These are phyloP conservation scores for Magnaporthales sp. DNA, from an alignment of 2,329 filamentous ascomycete species.

Conservation along the genomic window DNA sequence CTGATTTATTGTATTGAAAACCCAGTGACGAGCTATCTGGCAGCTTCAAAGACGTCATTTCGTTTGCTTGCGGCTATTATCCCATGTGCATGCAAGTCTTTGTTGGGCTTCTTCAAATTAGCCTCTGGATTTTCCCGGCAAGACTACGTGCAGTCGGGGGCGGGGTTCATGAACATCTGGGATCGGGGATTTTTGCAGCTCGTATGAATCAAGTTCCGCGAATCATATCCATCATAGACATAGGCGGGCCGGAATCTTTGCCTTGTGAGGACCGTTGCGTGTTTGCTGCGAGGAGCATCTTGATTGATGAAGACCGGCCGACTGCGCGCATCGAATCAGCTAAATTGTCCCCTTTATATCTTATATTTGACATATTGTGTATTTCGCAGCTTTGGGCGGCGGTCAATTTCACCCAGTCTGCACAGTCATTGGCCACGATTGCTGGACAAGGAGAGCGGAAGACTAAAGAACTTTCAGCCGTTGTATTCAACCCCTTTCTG, in stretches of 20 bases:
- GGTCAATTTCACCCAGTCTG: no score
- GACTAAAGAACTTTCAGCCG: neutral
- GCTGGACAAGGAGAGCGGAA: neutral
- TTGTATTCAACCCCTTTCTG: neutral
- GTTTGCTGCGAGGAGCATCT: neutral
- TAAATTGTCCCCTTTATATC: neutral
- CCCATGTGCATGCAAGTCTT: neutral
- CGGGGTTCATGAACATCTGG: neutral
- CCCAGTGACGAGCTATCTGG: neutral
- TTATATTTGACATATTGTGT: neutral
- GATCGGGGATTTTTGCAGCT: neutral
- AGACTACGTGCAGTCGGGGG: neutral
- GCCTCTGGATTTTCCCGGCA: neutral
- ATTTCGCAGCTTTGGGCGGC: neutral
- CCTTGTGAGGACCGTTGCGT: neutral
- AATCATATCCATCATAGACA: neutral
- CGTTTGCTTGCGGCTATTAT: neutral
- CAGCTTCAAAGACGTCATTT: neutral
- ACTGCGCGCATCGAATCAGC: neutral
- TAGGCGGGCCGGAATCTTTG: neutral
- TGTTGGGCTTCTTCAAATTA: neutral
- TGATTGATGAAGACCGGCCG: neutral
- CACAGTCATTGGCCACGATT: neutral
- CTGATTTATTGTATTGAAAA: neutral
- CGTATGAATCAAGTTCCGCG: neutral